A percentile compares a stretch with the other conserved stretches of the same genome.
These are phyloP conservation scores for Cyclaneusma minus DNA, from an alignment of 2,329 filamentous ascomycete species.

Conservation along the genomic window DNA sequence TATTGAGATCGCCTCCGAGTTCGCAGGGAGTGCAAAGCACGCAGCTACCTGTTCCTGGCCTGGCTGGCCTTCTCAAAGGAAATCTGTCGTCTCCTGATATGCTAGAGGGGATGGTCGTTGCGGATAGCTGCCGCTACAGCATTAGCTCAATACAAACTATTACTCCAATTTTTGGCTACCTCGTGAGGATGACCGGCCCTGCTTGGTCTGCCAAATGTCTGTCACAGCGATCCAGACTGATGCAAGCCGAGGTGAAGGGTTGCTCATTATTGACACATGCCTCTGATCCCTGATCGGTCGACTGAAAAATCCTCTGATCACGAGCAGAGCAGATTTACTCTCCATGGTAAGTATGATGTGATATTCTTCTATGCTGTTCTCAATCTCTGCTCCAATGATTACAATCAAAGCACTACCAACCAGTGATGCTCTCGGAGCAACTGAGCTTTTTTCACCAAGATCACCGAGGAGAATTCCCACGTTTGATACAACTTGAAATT, in stretches of 20 bases:
- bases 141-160: too few species aligned
- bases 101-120: too few species aligned
- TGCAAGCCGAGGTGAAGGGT: slow-evolving; percentile 1
- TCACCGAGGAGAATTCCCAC: slow-evolving; percentile 20
- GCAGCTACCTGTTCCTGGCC: not conserved
- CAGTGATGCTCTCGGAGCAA: slow-evolving; percentile 18
- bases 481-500: too few species aligned
- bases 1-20: slow-evolving; percentile 1
- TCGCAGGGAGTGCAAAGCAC: not conserved
- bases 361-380: slow-evolving; percentile 1
- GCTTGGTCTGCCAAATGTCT: not conserved
- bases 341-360: not conserved
- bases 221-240: not conserved
- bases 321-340: too few species aligned
- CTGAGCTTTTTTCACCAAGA: slow-evolving; percentile 21
- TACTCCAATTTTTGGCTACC: too few species aligned
- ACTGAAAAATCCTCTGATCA: not conserved
- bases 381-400: slow-evolving; percentile 14
- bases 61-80: slow-evolving; percentile 3
- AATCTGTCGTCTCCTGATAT: too few species aligned
- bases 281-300: slow-evolving; percentile 1
- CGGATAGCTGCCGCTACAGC: too few species aligned
- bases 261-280: not conserved
- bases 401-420: slow-evolving; percentile 23
- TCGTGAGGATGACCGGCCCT: slow-evolving; percentile 2